Conservation (phyloP, 257 asterid species). For the Nicotiana tomentosiformis region DNA sequence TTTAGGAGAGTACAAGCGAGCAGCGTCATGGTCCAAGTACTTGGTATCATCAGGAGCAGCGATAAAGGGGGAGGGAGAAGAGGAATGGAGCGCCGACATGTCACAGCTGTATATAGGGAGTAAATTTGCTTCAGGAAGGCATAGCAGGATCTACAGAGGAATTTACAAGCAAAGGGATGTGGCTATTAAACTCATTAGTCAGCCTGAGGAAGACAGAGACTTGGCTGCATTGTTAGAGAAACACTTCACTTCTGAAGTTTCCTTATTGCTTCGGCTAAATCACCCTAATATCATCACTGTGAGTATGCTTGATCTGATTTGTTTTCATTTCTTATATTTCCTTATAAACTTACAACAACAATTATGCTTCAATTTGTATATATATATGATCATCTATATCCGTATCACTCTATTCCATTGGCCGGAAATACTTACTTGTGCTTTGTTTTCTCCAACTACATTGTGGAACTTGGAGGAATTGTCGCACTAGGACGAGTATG, state of each 20-base stretch:
- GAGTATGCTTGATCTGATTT: conserved; percentile 15
- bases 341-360: too few relatives aligned
- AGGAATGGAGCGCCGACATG: conserved; percentile 97
- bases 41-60: conserved; percentile 79
- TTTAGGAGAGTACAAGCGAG: conserved; percentile 82
- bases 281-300: conserved; percentile 95
- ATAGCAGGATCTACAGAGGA: conserved; percentile 83
- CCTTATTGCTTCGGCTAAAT: conserved; percentile 64
- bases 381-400: too few relatives aligned
- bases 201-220: conserved; percentile 87
- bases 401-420: too few relatives aligned
- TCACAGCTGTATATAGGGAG: conserved; percentile 85
- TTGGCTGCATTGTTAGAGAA: conserved; percentile 85
- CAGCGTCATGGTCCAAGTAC: conserved; percentile 92
- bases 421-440: too few relatives aligned
- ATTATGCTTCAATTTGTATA: too few relatives aligned
- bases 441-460: too few relatives aligned
- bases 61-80: conserved; percentile 67
- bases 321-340: background rate
- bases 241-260: conserved; percentile 84
- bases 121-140: conserved; percentile 89
- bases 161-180: conserved; percentile 80
- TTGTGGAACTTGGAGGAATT: too few relatives aligned
- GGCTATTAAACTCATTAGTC: conserved; percentile 87
- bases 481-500: too few relatives aligned